These are phyloP conservation scores for Aureobasidium mangrovei DNA, from an alignment of 2,329 filamentous ascomycete genomes.

Conservation along the genomic window DNA sequence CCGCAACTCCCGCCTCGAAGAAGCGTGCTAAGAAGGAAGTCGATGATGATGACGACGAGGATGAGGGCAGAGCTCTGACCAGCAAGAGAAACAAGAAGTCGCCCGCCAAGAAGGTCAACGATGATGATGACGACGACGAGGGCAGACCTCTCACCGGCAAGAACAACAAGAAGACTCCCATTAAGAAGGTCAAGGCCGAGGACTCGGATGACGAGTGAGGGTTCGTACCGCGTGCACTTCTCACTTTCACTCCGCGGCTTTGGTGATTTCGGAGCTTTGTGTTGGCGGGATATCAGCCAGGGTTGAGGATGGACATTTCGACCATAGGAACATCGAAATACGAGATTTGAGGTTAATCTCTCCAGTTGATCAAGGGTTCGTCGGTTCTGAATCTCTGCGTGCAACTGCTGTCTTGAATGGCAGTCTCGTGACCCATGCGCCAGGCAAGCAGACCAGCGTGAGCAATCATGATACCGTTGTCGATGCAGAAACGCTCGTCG, in stretches of 20 bases:
- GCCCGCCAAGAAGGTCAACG: not conserved
- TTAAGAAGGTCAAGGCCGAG: slow-evolving; percentile 11
- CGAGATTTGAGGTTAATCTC: slow-evolving; percentile 28
- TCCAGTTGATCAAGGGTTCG: slow-evolving; percentile 42
- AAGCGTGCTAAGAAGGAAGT: slow-evolving; percentile 10
- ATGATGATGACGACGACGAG: not conserved
- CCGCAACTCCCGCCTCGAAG: slow-evolving; percentile 20
- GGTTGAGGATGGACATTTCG: not conserved
- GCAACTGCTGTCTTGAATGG: slow-evolving; percentile 69
- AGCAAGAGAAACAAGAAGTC: not conserved
- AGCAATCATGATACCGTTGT: slow-evolving; percentile 99
- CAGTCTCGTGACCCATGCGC: slow-evolving; percentile 68
- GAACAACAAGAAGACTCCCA: not conserved
- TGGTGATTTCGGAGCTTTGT: too few relatives aligned
- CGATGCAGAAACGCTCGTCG: slow-evolving; percentile 95
- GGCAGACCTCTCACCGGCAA: slow-evolving; percentile 1
- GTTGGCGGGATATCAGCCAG: not conserved
- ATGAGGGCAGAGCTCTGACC: slow-evolving; percentile 1
- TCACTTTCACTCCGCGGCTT: not conserved
- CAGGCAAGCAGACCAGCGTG: slow-evolving; percentile 86
- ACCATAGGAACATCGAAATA: not conserved
- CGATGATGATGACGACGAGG: not conserved
- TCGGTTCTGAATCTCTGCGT: slow-evolving; percentile 45
- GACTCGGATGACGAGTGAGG: slow-evolving; percentile 11
- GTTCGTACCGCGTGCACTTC: not conserved